phyloP scores from a whole-genome alignment of 2,329 filamentous ascomycete genomes.

The Epicoccum nigrum region DNA sequence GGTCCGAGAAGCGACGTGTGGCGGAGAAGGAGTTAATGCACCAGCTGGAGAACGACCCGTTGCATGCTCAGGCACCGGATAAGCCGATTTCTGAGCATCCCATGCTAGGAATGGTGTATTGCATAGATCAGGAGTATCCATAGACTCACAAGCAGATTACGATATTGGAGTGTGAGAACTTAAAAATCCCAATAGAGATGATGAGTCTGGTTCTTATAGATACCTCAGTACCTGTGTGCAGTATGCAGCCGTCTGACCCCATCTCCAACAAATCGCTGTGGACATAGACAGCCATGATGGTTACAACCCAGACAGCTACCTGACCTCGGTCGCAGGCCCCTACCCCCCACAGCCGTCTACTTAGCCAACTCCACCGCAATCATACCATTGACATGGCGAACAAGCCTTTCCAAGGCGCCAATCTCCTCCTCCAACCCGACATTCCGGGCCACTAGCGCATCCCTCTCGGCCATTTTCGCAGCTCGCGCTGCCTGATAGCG shows the following conservation, averaged over 20 bases:
- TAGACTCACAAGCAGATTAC: too few relatives aligned
- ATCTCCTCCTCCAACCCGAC: background rate
- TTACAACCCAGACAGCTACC: too few relatives aligned
- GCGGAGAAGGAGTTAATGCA: background rate
- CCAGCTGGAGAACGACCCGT: background rate
- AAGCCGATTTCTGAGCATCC: background rate
- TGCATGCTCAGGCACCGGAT: background rate
- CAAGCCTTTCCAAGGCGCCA: background rate
- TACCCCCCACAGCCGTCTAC: background rate
- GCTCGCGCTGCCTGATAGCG: background rate
- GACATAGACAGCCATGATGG: too few relatives aligned
- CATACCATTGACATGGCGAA: background rate
- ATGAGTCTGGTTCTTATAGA: too few relatives aligned
- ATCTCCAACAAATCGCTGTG: too few relatives aligned
- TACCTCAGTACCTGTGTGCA: too few relatives aligned
- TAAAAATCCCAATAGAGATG: too few relatives aligned
- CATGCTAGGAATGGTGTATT: background rate
- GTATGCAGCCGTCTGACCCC: too few relatives aligned
- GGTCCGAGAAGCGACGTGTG: background rate
- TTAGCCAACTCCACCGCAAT: background rate
- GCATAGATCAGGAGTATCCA: too few relatives aligned
- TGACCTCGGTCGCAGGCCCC: too few relatives aligned
- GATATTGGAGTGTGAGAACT: too few relatives aligned
- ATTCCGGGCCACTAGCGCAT: background rate
- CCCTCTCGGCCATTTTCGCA: background rate